Conservation (phyloP, 495 filamentous ascomycete species). For the Penicillium crystallinum region DNA sequence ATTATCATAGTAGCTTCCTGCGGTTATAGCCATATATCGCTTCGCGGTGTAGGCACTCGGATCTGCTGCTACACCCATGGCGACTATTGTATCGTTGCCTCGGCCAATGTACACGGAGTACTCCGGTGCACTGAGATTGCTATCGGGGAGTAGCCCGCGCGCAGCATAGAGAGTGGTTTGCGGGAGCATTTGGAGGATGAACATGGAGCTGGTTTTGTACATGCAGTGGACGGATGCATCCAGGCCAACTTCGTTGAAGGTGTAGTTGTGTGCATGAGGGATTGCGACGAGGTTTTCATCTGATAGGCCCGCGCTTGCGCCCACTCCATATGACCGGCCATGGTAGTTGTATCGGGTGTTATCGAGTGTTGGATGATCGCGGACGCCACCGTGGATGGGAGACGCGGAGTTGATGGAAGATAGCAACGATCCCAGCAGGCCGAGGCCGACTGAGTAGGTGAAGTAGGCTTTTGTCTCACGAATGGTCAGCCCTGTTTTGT, state of each 20-base stretch:
- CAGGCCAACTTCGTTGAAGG: slow-evolving; percentile 26
- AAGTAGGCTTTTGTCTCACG: slow-evolving; percentile 25
- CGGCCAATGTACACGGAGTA: slow-evolving; percentile 21
- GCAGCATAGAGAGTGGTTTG: slow-evolving; percentile 12
- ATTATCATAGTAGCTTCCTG: slow-evolving; percentile 17
- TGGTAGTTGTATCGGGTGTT: slow-evolving; percentile 30
- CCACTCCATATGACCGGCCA: slow-evolving; percentile 32
- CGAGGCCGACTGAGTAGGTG: slow-evolving; percentile 20
- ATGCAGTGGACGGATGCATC: slow-evolving; percentile 22
- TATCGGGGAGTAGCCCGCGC: slow-evolving; percentile 19
- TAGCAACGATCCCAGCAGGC: slow-evolving; percentile 23
- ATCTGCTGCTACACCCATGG: slow-evolving; percentile 18
- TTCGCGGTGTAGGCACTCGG: slow-evolving; percentile 5
- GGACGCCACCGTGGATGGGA: slow-evolving; percentile 7
- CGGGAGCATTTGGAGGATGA: background rate
- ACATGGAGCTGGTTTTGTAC: slow-evolving; percentile 22
- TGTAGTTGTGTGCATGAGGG: slow-evolving; percentile 15
- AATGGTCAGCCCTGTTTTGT: slow-evolving; percentile 9
- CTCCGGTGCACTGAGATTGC: slow-evolving; percentile 5
- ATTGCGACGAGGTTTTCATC: slow-evolving; percentile 17
- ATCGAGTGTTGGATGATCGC: slow-evolving; percentile 26
- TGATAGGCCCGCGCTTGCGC: slow-evolving; percentile 25
- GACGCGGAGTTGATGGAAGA: slow-evolving; percentile 20
- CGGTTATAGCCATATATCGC: slow-evolving; percentile 15
- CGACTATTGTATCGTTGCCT: slow-evolving; percentile 20